Conservation (phyloP, 768 basidiomycete species). For the Xerocomellus intermedius region DNA sequence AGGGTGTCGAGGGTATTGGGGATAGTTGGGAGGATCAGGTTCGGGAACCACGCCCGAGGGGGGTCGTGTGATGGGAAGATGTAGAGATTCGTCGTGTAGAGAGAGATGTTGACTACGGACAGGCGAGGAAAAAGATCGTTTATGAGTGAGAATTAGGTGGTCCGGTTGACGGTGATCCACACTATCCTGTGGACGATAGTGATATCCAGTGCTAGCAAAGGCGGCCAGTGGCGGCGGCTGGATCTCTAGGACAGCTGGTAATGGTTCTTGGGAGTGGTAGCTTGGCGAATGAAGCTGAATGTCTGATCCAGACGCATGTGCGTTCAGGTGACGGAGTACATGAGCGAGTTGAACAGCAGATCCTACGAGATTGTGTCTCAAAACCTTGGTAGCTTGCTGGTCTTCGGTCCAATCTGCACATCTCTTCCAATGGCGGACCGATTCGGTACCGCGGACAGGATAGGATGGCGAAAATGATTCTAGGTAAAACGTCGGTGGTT, state of each 20-base stretch:
- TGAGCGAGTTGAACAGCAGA: constrained; percentile 59
- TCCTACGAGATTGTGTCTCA: constrained; percentile 66
- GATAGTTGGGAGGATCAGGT: constrained; percentile 11
- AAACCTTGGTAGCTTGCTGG: constrained; percentile 59
- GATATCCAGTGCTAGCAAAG: constrained; percentile 30
- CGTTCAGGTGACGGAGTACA: constrained; percentile 48
- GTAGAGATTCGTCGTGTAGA: constrained; percentile 11
- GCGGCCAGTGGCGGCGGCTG: constrained; percentile 39
- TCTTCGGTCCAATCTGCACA: constrained; percentile 79
- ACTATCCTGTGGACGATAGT: constrained; percentile 29
- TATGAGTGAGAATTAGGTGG: constrained; percentile 21
- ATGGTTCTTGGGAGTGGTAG: constrained; percentile 31
- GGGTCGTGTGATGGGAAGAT: constrained; percentile 8
- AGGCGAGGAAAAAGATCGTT: constrained; percentile 32
- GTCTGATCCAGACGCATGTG: constrained; percentile 32
- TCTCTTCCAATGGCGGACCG: constrained; percentile 52
- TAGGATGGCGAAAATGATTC: constrained; percentile 42
- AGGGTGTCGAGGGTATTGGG: constrained; percentile 15
- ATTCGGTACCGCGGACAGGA: constrained; percentile 28
- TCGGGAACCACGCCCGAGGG: constrained; percentile 7
- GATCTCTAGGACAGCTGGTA: constrained; percentile 37
- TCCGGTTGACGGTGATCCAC: constrained; percentile 16
- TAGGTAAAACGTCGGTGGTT: constrained; percentile 67
- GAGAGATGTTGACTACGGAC: constrained; percentile 8
- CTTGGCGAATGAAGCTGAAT: constrained; percentile 38